These are phyloP conservation scores for Diaporthe sp. DNA, from an alignment of 2,329 filamentous ascomycete genomes.

Conservation along the genomic window DNA sequence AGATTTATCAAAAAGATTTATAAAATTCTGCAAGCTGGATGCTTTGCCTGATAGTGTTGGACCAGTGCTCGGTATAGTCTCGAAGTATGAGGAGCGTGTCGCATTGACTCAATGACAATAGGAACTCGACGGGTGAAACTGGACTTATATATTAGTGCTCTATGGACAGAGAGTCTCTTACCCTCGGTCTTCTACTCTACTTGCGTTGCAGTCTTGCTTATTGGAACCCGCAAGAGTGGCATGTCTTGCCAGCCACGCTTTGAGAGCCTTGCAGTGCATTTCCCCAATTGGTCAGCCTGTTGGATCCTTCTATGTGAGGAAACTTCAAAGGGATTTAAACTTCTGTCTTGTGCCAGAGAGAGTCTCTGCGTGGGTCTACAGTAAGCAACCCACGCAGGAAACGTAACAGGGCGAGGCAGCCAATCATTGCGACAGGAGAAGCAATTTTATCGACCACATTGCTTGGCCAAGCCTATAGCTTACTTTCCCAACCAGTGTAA, in stretches of 20 bases:
- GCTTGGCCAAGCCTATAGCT: background rate
- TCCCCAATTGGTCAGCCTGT: background rate
- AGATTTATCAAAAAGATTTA: background rate
- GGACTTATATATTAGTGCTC: background rate
- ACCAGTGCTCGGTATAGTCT: background rate
- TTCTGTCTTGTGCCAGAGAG: background rate
- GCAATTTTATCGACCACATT: background rate
- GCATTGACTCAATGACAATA: background rate
- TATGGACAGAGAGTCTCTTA: no score
- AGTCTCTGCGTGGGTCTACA: background rate
- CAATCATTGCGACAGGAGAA: background rate
- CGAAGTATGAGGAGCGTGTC: background rate
- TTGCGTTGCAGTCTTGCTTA: background rate
- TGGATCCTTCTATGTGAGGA: background rate
- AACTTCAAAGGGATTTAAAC: background rate
- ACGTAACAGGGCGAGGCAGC: background rate
- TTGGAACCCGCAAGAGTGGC: background rate
- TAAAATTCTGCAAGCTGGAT: background rate
- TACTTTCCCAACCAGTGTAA: background rate
- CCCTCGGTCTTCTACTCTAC: background rate
- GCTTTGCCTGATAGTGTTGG: background rate
- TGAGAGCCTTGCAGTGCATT: background rate
- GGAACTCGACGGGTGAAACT: background rate
- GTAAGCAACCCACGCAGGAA: background rate
- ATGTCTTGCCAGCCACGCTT: background rate